Base-by-base conservation (phyloP, 2,329 filamentous ascomycete species). In the Verticillium tricorpus region DNA sequence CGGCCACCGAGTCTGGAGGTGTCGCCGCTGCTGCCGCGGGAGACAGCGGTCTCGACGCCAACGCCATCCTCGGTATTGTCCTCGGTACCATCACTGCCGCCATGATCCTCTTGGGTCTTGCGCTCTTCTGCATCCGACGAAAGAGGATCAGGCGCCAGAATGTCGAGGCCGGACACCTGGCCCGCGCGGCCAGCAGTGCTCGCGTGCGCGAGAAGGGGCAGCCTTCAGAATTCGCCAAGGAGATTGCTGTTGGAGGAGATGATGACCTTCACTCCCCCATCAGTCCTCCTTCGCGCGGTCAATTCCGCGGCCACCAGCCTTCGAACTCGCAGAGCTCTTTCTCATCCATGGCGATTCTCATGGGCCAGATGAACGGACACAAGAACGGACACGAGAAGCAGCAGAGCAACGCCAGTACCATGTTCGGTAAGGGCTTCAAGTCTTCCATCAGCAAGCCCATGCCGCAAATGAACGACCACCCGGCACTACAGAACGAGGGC, bases 1-100 rank as follows among this genome's bases (percentile, higher is more conserved):
- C 71, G 1, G 58, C 69, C 6, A 68, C 72, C 45, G 64, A 71
- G n/a, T 64, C 72, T 31, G 70, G 72, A 28, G 73, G 76, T 45
- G 72, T 71, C 32, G 72, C 66, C 1, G 57, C 64, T 5, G 71
- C 50, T 67, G 67, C 61, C 15, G 58, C 65, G 5, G 63, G 60
- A 12, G 58, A 35, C 14, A 56, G 61, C 34, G 66, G 71, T 63
- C 66, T 69, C 31, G 64, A 72, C 28, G 69, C 78, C 71, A 78
- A 82, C 74, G 67, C 86, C 8, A 89, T 97, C 32, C 82, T 97
- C 1, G 93, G 91, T 37, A 91, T 91, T 58, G 91, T 91, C 0
- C 82, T 98, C 1, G 93, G 93, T 14, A 87, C 89, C n/a, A 87
- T 97, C 25, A 84, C 91, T 59, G 92, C 90, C 19, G 78, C 92